Percentiles rank a stretch among this genome's conserved stretches.
Conservation (phyloP, 2,329 filamentous ascomycete genomes). For the Cryphonectria carpinicola region DNA sequence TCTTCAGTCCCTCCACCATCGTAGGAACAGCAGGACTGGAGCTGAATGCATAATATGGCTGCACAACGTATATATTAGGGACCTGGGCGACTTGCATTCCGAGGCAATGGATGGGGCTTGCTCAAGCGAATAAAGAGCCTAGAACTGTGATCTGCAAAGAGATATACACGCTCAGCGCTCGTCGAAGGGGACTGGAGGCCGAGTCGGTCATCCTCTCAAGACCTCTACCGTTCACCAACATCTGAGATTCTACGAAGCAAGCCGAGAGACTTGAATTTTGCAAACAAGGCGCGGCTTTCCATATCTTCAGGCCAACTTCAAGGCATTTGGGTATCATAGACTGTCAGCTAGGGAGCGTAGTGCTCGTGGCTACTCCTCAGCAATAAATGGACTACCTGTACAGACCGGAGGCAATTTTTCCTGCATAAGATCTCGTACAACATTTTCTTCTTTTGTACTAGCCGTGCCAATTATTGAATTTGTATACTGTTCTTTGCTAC, state of each 20-base stretch:
- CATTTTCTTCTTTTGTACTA: neutral
- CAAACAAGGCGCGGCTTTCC: neutral
- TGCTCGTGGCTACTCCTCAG: neutral
- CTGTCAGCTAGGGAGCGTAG: neutral
- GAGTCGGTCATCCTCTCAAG: neutral
- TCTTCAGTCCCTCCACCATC: slow-evolving; percentile 39
- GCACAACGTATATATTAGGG: slow-evolving; percentile 15
- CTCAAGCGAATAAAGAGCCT: neutral
- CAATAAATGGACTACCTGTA: neutral
- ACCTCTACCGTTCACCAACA: neutral
- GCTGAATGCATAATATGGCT: slow-evolving; percentile 29
- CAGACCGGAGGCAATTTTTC: neutral
- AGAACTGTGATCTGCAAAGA: neutral
- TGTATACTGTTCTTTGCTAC: neutral
- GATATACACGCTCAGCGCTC: neutral
- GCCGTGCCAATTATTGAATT: neutral
- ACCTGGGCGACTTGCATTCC: neutral
- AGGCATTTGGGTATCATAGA: neutral
- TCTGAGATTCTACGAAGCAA: neutral
- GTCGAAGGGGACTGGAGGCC: neutral
- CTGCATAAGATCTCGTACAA: neutral
- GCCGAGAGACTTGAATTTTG: neutral
- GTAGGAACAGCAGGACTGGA: slow-evolving; percentile 36
- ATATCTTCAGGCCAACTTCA: neutral
- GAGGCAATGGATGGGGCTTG: neutral